Conservation (phyloP, 2,329 filamentous ascomycete genomes). For the Corynespora cassiicola region DNA sequence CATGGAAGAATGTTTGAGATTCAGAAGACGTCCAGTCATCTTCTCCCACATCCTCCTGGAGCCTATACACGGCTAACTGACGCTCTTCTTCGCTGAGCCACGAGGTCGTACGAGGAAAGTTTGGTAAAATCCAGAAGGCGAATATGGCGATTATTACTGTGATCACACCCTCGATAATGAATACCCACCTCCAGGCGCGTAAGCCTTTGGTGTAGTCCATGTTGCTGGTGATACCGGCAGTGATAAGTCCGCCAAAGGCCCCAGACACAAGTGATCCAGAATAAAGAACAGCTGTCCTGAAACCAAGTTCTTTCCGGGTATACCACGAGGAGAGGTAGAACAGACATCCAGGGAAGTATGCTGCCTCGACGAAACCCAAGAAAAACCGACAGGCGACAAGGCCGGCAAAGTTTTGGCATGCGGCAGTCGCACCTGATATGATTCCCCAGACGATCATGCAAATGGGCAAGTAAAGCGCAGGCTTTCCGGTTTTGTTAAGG, state of each 20-base stretch:
- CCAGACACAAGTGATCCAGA: slow-evolving; percentile 73
- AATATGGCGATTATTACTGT: slow-evolving; percentile 67
- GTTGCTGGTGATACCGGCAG: slow-evolving; percentile 69
- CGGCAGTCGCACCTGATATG: slow-evolving; percentile 46
- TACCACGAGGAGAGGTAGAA: slow-evolving; percentile 74
- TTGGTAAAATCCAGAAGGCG: slow-evolving; percentile 68
- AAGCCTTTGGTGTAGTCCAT: slow-evolving; percentile 66
- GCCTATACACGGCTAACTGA: slow-evolving; percentile 44
- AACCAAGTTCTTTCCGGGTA: slow-evolving; percentile 69
- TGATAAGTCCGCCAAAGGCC: slow-evolving; percentile 71
- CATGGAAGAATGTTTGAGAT: slow-evolving; percentile 46
- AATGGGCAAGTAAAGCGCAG: slow-evolving; percentile 47
- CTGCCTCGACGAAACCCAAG: slow-evolving; percentile 60
- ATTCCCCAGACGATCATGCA: slow-evolving; percentile 53
- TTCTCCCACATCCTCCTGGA: slow-evolving; percentile 47
- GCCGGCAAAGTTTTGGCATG: slow-evolving; percentile 52
- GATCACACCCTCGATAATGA: slow-evolving; percentile 73
- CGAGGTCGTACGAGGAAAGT: slow-evolving; percentile 64
- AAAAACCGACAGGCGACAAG: slow-evolving; percentile 60
- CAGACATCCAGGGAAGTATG: slow-evolving; percentile 63
- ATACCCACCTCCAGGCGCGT: slow-evolving; percentile 70
- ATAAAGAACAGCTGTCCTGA: slow-evolving; percentile 72
- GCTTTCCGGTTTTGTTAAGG: slow-evolving; percentile 48
- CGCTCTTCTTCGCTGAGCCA: slow-evolving; percentile 49
- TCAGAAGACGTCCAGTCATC: slow-evolving; percentile 47